Base-by-base conservation (phyloP, 2,329 filamentous ascomycete species). In the Phyllosticta paracitricarpa region DNA sequence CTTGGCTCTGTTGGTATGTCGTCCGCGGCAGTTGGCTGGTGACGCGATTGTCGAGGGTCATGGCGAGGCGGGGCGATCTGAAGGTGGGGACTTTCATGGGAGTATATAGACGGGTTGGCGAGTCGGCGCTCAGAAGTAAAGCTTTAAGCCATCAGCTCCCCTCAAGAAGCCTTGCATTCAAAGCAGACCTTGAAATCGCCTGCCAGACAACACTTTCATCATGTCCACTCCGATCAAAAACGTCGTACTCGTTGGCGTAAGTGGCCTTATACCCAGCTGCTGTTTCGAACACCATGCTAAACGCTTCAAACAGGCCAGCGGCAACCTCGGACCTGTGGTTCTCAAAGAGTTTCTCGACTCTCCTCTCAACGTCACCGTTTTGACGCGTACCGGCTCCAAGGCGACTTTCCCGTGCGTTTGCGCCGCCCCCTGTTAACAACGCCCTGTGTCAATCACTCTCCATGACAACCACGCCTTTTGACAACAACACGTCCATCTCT, bases 291-390 rank as follows among this genome's bases (percentile, higher is more conserved):
- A 22, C 19, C 14, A 28, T 3, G 8, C 40, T 56, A 12, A 55
- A 35, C n/a, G 3, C 1, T 9, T 48, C 22, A 12, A 52, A 30
- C 33, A 63, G 61, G 72, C 66, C 61, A 65, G 63, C 22, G 72
- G 71, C 28, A 68, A 63, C 26, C 51, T 73, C 24, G 71, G 71
- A 9, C 58, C 68, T 14, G 63, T 66, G 0, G 68, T 73, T 51
- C 56, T 73, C 28, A 62, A 63, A 1, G 66, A 69, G 19, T 67
- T 73, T 19, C 64, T 72, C n/a, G 63, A 63, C 19, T 63, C 63
- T 14, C 17, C 54, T 6, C 63, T 66, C 48, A 69, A 67, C 17
- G 66, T 71, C n/a, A 69, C 68, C 24, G 68, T 73, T 48, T 66
- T 75, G 40, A 69, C 67, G 48, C 71, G 71, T 1, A 57, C 67